phyloP scores from a whole-genome alignment of 2,329 filamentous ascomycete species.

The Epichloe sp. region DNA sequence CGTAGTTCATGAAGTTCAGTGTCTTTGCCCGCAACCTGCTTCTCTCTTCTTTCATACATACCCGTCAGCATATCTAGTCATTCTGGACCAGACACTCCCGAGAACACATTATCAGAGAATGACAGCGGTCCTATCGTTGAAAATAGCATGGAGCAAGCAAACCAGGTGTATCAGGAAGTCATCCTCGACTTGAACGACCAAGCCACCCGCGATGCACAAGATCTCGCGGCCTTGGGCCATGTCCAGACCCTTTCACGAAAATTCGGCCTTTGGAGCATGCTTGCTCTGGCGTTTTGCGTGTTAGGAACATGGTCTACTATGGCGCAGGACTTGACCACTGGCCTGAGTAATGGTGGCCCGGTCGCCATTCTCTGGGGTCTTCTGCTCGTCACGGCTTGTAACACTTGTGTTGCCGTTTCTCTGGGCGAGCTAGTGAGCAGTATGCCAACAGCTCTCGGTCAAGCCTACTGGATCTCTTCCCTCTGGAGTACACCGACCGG shows the following conservation, averaged over 20 bases:
- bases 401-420: slow-evolving; percentile 39
- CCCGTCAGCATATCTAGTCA: background rate
- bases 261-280: slow-evolving; percentile 42
- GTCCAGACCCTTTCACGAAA: slow-evolving; percentile 27
- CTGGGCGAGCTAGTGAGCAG: slow-evolving; percentile 42
- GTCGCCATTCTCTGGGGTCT: slow-evolving; percentile 43
- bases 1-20: background rate
- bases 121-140: slow-evolving; percentile 1
- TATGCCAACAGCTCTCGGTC: slow-evolving; percentile 47
- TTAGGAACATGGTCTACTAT: slow-evolving; percentile 46
- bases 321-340: slow-evolving; percentile 33
- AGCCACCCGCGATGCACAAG: slow-evolving; percentile 20
- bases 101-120: slow-evolving; percentile 4
- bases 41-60: no score
- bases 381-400: slow-evolving; percentile 37
- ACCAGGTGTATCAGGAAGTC: slow-evolving; percentile 1
- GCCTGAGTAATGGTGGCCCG: slow-evolving; percentile 40
- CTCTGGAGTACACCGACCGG: slow-evolving; percentile 26
- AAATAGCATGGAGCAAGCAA: slow-evolving; percentile 7
- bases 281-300: slow-evolving; percentile 42
- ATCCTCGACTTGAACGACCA: slow-evolving; percentile 3
- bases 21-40: no score
- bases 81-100: background rate
- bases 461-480: slow-evolving; percentile 40
- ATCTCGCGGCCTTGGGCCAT: slow-evolving; percentile 29